Conservation (phyloP, 306 rosid species). For the Quercus alba region DNA sequence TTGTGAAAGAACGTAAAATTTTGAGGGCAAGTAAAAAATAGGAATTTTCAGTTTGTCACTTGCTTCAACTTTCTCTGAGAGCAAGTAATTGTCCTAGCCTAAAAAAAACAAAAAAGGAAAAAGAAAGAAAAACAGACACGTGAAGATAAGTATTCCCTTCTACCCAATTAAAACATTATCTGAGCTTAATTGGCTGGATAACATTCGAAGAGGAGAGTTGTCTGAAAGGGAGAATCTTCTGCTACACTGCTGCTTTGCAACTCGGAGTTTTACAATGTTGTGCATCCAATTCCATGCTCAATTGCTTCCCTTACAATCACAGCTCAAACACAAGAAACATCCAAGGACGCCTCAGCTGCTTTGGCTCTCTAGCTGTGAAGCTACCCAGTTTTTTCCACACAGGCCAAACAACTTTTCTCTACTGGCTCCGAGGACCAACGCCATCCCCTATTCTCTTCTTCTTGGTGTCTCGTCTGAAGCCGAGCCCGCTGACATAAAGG, state of each 20-base stretch:
- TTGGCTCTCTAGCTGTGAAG: conserved; percentile 13
- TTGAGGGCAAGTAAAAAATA: too few relatives aligned
- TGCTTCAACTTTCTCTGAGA: too few relatives aligned
- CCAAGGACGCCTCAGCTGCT: conserved; percentile 15
- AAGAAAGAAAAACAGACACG: background rate
- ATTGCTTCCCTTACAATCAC: conserved; percentile 21
- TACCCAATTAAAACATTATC: conserved; percentile 15
- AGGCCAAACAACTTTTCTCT: conserved; percentile 13
- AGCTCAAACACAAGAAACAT: conserved; percentile 23
- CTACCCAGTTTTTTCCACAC: conserved; percentile 4
- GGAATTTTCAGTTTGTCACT: too few relatives aligned
- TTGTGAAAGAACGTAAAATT: too few relatives aligned
- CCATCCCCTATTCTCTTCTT: conserved; percentile 34
- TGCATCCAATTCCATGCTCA: conserved; percentile 38
- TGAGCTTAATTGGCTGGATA: background rate
- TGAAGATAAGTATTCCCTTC: background rate
- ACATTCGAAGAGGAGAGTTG: background rate
- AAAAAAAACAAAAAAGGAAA: background rate
- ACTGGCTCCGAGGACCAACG: conserved; percentile 24
- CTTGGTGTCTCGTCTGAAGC: conserved; percentile 25
- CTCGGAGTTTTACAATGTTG: conserved; percentile 20
- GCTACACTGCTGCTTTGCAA: background rate
- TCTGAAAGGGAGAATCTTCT: background rate
- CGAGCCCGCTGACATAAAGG: conserved; percentile 35
- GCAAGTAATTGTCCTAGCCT: conserved; percentile 19